Evolutionary conservation across 768 basidiomycete species (phyloP).

Genomic region (Russula sp.): DNA sequence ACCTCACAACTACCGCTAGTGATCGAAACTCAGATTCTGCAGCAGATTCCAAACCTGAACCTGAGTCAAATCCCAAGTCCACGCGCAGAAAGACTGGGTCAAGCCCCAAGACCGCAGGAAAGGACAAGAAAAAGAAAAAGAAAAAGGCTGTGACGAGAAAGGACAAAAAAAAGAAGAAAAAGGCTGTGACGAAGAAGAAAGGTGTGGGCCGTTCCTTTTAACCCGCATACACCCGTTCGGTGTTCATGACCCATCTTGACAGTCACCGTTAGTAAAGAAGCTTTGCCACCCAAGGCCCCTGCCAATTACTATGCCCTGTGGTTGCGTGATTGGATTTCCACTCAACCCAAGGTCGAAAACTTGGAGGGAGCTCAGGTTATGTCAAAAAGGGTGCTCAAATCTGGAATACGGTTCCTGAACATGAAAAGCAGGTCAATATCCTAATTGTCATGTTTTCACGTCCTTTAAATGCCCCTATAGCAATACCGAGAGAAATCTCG

Average conservation of each 20-base stretch:
- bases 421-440: conserved; percentile 25
- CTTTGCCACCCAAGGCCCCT: conserved; percentile 8
- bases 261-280: background rate
- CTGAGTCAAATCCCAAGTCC: conserved; percentile 16
- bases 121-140: background rate
- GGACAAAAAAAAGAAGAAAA: background rate
- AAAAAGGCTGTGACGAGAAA: background rate
- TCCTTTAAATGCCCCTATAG: conserved; percentile 1
- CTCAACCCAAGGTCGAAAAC: conserved; percentile 11
- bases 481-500: conserved; percentile 4
- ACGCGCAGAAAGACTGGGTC: conserved; percentile 1
- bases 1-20: background rate
- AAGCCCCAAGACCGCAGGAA: background rate
- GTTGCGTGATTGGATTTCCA: background rate
- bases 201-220: background rate
- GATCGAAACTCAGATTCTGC: background rate
- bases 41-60: background rate
- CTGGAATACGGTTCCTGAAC: conserved; percentile 19
- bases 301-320: background rate
- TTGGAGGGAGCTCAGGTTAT: rapidly evolving
- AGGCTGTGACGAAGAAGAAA: background rate
- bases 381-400: background rate
- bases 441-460: background rate
- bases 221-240: background rate
- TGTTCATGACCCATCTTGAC: conserved; percentile 2